Percentiles rank a stretch among this genome's conserved stretches.
Conservation (phyloP, 768 basidiomycete species). For the Auricularia auricula-judae region DNA sequence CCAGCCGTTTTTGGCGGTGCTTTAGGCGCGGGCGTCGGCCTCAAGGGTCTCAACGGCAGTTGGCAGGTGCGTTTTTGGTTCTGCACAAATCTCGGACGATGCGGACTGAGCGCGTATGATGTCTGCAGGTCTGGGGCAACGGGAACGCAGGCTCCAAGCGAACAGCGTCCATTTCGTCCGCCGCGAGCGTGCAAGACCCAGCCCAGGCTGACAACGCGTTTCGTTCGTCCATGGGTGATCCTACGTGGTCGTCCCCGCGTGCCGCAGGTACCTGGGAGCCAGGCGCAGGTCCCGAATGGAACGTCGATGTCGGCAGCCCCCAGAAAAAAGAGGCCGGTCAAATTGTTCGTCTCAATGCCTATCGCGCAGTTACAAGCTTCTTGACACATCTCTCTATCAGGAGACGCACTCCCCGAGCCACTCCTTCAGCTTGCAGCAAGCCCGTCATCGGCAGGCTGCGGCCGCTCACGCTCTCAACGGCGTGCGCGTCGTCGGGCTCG, state of each 20-base stretch:
- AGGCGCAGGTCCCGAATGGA: constrained; percentile 1
- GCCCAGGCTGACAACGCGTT: constrained; percentile 34
- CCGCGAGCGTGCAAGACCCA: constrained; percentile 27
- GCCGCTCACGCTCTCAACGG: constrained; percentile 30
- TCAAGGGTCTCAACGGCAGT: constrained; percentile 46
- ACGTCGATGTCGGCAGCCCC: constrained; percentile 32
- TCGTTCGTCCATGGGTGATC: constrained; percentile 35
- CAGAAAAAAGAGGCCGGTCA: constrained; percentile 32
- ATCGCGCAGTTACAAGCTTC: background rate
- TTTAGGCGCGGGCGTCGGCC: constrained; percentile 33
- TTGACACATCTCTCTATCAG: constrained; percentile 19
- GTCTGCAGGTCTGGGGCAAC: constrained; percentile 48
- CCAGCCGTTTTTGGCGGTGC: constrained; percentile 39
- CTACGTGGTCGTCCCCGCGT: constrained; percentile 39
- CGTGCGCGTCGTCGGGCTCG: constrained; percentile 28
- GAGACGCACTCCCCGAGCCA: constrained; percentile 25
- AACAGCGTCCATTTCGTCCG: constrained; percentile 54
- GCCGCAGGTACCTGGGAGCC: constrained; percentile 48
- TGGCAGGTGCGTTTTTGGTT: constrained; percentile 44
- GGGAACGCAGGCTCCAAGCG: constrained; percentile 37
- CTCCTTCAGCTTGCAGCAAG: constrained; percentile 30
- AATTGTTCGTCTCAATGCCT: background rate
- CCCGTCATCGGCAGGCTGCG: constrained; percentile 35
- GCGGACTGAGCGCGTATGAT: constrained; percentile 5
- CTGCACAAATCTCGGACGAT: constrained; percentile 6